Conservation (phyloP, 2,329 filamentous ascomycete genomes). For the Aspergillus japonicus region DNA sequence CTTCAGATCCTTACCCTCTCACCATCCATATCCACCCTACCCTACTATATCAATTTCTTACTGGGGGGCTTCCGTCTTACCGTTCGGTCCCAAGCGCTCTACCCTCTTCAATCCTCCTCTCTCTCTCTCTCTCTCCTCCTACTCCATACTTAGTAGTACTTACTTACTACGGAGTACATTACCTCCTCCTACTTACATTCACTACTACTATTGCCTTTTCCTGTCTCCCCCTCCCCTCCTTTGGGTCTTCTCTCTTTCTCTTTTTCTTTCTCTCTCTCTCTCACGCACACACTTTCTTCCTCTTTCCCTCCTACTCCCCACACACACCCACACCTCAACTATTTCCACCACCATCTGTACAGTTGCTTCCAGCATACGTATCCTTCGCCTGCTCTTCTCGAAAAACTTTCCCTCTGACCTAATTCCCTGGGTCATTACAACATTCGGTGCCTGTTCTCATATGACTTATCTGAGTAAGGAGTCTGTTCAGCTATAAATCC, state of each 20-base stretch:
- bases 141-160: no score
- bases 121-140: conserved; percentile 13
- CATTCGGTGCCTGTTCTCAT: not conserved
- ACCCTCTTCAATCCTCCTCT: conserved; percentile 18
- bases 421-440: not conserved
- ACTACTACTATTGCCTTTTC: conserved; percentile 15
- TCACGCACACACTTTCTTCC: conserved; percentile 16
- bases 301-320: conserved; percentile 8
- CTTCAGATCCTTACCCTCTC: conserved; percentile 2
- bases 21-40: conserved; percentile 8
- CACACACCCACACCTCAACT: conserved; percentile 7
- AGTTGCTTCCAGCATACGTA: not conserved
- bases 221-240: not conserved
- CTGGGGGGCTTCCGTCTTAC: conserved; percentile 14
- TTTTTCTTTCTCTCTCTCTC: conserved; percentile 18
- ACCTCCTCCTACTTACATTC: conserved; percentile 9
- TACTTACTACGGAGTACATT: not conserved
- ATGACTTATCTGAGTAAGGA: conserved; percentile 6
- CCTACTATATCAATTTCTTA: conserved; percentile 9
- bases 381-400: not conserved
- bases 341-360: conserved; percentile 10
- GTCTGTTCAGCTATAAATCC: conserved; percentile 4
- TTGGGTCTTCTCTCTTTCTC: conserved; percentile 13
- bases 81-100: conserved; percentile 10
- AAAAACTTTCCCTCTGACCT: not conserved